phyloP scores from a whole-genome alignment of 208 protist genomes.

The Leishmania martiniquensis region DNA sequence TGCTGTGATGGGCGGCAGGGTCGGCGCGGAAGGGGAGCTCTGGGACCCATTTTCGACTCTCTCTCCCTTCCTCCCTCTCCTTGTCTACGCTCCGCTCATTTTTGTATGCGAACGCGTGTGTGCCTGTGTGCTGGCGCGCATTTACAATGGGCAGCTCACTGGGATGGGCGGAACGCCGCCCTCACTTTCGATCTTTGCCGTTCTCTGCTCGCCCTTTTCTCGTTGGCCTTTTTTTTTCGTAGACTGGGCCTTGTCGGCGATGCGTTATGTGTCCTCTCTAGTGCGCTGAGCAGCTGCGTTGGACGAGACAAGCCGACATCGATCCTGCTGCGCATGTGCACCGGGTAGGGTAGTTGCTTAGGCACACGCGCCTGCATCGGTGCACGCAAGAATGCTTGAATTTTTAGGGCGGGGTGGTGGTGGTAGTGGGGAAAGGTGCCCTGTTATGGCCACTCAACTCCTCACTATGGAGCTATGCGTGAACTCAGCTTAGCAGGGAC shows the following conservation, averaged over 20 bases:
- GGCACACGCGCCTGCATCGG: neutral
- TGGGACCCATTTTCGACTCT: neutral
- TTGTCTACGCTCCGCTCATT: neutral
- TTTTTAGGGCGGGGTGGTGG: no score
- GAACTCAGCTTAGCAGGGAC: neutral
- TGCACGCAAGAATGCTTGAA: neutral
- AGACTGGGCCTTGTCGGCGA: neutral
- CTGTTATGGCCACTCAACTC: neutral
- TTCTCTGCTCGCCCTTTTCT: neutral
- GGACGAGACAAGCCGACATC: neutral
- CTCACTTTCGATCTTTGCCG: neutral
- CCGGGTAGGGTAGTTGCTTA: neutral
- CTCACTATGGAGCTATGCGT: neutral
- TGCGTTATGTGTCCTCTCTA: neutral
- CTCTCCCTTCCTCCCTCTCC: no score
- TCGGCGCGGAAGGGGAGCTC: neutral
- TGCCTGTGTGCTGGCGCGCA: no score
- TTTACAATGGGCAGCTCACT: no score
- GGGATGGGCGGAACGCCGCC: neutral
- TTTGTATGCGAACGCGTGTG: neutral
- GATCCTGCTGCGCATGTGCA: neutral
- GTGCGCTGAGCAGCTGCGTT: neutral
- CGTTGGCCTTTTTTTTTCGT: neutral
- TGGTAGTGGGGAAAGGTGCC: no score
- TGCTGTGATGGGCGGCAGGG: neutral